These are phyloP conservation scores for Agrocybe pediades DNA, from an alignment of 768 basidiomycete species.

Conservation along the genomic window DNA sequence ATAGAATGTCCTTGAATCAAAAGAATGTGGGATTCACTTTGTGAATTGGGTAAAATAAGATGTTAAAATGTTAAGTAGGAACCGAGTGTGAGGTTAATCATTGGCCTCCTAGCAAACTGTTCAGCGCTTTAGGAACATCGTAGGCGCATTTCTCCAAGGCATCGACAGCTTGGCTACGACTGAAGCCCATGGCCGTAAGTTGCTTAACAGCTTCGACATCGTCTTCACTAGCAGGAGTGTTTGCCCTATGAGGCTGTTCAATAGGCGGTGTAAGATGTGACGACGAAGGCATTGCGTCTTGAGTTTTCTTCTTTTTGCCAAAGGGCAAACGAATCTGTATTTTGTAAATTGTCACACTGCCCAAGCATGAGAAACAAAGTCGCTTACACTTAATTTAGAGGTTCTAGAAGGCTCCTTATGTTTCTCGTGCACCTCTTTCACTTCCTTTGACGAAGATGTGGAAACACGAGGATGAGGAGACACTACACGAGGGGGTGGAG, in stretches of 20 bases:
- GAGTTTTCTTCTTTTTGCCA: conserved; percentile 69
- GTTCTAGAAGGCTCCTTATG: conserved; percentile 57
- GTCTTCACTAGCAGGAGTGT: conserved; percentile 62
- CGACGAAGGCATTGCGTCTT: conserved; percentile 41
- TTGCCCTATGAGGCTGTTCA: conserved; percentile 41
- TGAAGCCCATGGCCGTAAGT: conserved; percentile 90
- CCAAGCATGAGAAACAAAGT: neutral
- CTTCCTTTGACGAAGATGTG: conserved; percentile 62
- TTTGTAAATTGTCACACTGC: neutral
- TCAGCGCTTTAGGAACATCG: conserved; percentile 76
- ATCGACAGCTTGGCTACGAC: conserved; percentile 73
- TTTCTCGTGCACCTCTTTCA: conserved; percentile 59
- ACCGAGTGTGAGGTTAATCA: conserved; percentile 6
- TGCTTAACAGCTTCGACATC: conserved; percentile 79
- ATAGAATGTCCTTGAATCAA: conserved; percentile 18
- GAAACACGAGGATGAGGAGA: conserved; percentile 63
- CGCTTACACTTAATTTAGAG: conserved; percentile 80
- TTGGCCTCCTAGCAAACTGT: conserved; percentile 59
- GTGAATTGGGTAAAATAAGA: no score
- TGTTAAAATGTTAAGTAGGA: neutral
- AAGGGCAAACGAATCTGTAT: conserved; percentile 79
- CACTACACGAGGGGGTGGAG: conserved; percentile 52
- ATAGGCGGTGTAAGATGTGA: conserved; percentile 43
- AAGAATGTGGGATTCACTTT: conserved; percentile 18
- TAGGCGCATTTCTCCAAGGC: conserved; percentile 87